Conservation (phyloP, 768 basidiomycete species). For the Amanita rimosa region DNA sequence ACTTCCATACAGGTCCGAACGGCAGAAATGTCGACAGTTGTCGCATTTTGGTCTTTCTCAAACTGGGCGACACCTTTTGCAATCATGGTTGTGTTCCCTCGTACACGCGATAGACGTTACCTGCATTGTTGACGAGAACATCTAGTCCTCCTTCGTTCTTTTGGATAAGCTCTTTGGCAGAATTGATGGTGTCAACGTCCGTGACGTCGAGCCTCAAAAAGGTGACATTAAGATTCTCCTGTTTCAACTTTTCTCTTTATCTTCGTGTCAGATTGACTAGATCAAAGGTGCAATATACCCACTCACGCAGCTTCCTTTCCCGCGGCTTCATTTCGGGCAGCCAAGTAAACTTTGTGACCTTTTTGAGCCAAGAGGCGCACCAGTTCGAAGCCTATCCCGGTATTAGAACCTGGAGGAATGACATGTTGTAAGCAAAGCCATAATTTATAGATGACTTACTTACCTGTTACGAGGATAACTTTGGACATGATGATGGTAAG, state of each 20-base stretch:
- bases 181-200: not conserved
- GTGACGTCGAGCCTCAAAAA: constrained; percentile 29
- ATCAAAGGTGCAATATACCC: not conserved
- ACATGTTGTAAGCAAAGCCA: no score
- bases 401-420: constrained; percentile 27
- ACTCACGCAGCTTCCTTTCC: constrained; percentile 30
- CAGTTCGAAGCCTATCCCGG: constrained; percentile 36
- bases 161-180: not conserved
- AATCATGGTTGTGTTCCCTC: constrained; percentile 23
- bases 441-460: not conserved
- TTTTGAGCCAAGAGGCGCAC: constrained; percentile 30
- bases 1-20: constrained; percentile 27
- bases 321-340: constrained; percentile 24
- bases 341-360: constrained; percentile 32
- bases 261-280: not conserved
- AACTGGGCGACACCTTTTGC: constrained; percentile 21
- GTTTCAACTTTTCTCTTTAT: constrained; percentile 19
- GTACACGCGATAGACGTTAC: constrained; percentile 12
- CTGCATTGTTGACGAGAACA: not conserved
- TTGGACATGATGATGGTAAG: constrained; percentile 15
- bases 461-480: constrained; percentile 30
- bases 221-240: constrained; percentile 20
- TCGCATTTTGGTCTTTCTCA: constrained; percentile 22
- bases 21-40: constrained; percentile 19
- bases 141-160: not conserved